Evolutionary conservation across 2,329 filamentous ascomycete genomes (phyloP).

Genomic region (Tricladium varicosporioides): DNA sequence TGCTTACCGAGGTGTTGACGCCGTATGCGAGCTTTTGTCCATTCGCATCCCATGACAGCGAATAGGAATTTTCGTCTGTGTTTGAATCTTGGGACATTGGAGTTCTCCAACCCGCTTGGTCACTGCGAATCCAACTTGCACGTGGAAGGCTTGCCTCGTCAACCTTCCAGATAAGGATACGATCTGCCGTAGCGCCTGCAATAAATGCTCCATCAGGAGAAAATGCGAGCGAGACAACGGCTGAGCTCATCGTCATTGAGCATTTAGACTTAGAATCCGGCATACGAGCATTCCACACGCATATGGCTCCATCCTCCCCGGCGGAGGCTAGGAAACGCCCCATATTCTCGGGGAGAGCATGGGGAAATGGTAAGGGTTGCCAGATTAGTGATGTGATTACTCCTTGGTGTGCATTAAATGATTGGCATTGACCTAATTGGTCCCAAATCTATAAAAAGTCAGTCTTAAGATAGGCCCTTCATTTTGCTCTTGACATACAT

Average conservation of each 20-base stretch:
- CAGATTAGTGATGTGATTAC: constrained; percentile 57
- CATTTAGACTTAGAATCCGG: constrained; percentile 55
- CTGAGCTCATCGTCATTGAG: constrained; percentile 58
- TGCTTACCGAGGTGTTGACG: constrained; percentile 58
- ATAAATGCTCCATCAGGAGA: constrained; percentile 63
- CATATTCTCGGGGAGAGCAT: constrained; percentile 42
- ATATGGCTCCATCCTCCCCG: constrained; percentile 61
- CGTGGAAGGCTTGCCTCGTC: constrained; percentile 56
- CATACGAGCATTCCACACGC: constrained; percentile 59
- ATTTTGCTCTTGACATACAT: constrained; percentile 45
- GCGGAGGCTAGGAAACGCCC: constrained; percentile 54
- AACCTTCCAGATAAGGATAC: constrained; percentile 64
- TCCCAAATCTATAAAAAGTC: constrained; percentile 39
- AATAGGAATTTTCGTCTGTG: constrained; percentile 59
- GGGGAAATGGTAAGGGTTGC: constrained; percentile 51
- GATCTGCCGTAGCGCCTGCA: constrained; percentile 57
- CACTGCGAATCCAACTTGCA: constrained; percentile 56
- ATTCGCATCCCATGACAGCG: constrained; percentile 59
- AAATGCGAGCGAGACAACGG: constrained; percentile 58
- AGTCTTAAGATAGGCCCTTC: not conserved
- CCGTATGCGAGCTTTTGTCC: constrained; percentile 64
- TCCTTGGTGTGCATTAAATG: constrained; percentile 58
- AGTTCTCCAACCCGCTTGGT: constrained; percentile 57
- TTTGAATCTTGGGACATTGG: constrained; percentile 50
- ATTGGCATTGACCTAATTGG: constrained; percentile 49